Evolutionary conservation across 345 rosid species (phyloP), one percentile per base, ranked within the genome.

Genomic region (Eutrema yunnanense): DNA sequence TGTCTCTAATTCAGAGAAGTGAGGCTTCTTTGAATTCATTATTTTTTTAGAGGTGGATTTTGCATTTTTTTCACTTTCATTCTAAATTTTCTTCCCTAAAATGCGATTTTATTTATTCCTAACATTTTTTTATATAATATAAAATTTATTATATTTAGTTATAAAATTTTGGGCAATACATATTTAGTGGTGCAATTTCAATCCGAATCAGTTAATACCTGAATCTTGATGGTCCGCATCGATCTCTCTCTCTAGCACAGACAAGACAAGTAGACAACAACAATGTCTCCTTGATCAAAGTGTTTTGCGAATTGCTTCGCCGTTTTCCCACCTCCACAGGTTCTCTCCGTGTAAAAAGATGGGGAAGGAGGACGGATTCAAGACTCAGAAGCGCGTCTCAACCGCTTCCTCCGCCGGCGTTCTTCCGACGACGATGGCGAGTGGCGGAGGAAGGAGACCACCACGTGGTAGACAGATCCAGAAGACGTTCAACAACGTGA

Each of bases 401-500:
- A 57, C 82, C 40, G 48, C 55, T 53, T 44, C 65, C 5, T 56
- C 82, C 41, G 74, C 78, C 40, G 84, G 70, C 33, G 48, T 65
- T 38, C 78, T 83, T 1, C 90, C 87, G 32, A 81, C 85, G 0
- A 79, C 82, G n/a, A 76, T 72, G 13, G 72, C 85, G 6, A 85
- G 80, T 73, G 86, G 84, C 46, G 78, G 73, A 54, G 76, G 80
- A 4, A 56, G 74, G 0, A 63, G 77, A 30, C 46, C 52, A 3
- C 65, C 90, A 2, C 92, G 97, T 14, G 96, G 97, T 11, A 83
- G 89, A 79, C 92, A 87, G 96, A 89, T 87, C 82, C 82, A 87
- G 66, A 93, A 87, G 82, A 93, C 95, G 11, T 90, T 93, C 84
- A 89, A 86, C 79, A 91, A 86, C 85, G 81, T 89, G 53, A 93